Base-by-base conservation (phyloP, 1,284 basidiomycete genomes). In the Cryptococcus wingfieldii region DNA sequence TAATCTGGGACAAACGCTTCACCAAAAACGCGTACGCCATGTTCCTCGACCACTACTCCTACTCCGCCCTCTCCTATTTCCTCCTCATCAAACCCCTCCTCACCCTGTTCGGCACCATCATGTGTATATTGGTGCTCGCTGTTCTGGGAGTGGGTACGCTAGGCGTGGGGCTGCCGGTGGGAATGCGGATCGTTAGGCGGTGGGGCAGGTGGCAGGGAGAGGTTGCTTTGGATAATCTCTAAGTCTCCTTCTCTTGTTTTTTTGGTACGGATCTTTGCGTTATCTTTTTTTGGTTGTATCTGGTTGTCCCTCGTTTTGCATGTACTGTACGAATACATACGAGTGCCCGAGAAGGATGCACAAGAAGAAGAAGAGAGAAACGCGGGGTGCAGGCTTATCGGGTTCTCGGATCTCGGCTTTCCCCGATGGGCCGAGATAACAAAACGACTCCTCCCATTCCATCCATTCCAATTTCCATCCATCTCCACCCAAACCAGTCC, bases 131-230 rank as follows among this genome's bases (percentile, higher is more conserved):
- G 8, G 58, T 75, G 4, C 56, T 75, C 38, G 68, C 72, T 5
- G n/a, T n/a, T n/a, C 38, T 76, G 13, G 61, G 56, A 2, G 18
- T 69, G 7, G 69, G 55, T 3, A 55, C 68, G 7, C 51, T 72
- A 25, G 59, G 31, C 10, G 31, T 75, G 27, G 61, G 66, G 0
- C 50, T 74, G 12, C 76, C 76, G 18, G 58, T 71, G 13, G 68
- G 67, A 51, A 62, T 77, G 2, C 62, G 74, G 9, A 53, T 63
- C 2, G 51, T 65, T 6, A 54, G 70, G 38, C 42, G 65, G 23
- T 76, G 69, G 61, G 76, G 76, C 3, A 57, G 58, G 42, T 76
- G 69, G 69, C 76, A 77, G 52, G 76, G 75, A 5, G 65, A 63
- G 5, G 62, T 74, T 1, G 74, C 75, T 6, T 47, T 75, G 12